Percentiles rank a stretch among this genome's conserved stretches.
Evolutionary conservation across 1,139 yeast species (phyloP).

Genomic region (Suzukiozyma palmioleophila): DNA sequence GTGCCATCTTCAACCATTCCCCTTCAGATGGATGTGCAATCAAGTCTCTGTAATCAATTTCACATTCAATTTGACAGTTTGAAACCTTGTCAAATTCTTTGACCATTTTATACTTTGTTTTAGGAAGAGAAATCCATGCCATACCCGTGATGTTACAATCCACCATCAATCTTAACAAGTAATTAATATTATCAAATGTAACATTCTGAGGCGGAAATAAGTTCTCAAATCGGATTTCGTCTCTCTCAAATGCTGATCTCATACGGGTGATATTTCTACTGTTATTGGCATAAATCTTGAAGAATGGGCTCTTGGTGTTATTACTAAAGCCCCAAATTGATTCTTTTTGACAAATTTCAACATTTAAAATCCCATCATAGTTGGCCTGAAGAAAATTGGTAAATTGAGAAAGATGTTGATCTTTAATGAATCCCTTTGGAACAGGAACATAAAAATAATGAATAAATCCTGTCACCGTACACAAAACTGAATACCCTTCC

Average conservation of each 20-base stretch:
- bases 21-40: slow-evolving; percentile 87
- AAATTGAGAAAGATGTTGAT: slow-evolving; percentile 48
- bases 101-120: slow-evolving; percentile 56
- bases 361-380: slow-evolving; percentile 54
- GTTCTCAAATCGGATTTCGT: slow-evolving; percentile 64
- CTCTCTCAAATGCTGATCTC: slow-evolving; percentile 79
- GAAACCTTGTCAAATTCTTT: slow-evolving; percentile 43
- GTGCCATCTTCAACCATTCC: slow-evolving; percentile 91
- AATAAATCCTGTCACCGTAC: slow-evolving; percentile 82
- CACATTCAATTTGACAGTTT: slow-evolving; percentile 81
- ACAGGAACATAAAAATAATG: slow-evolving; percentile 94
- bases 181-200: slow-evolving; percentile 88
- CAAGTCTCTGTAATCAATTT: slow-evolving; percentile 62
- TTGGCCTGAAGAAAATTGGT: slow-evolving; percentile 44
- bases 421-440: slow-evolving; percentile 67
- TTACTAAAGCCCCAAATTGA: slow-evolving; percentile 94
- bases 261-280: slow-evolving; percentile 62
- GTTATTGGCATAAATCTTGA: slow-evolving; percentile 66
- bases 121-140: slow-evolving; percentile 95
- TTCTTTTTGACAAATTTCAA: slow-evolving; percentile 69
- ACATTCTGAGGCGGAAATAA: slow-evolving; percentile 57
- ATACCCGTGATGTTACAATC: slow-evolving; percentile 92
- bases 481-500: slow-evolving; percentile 81
- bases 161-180: slow-evolving; percentile 80
- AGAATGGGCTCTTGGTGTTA: slow-evolving; percentile 70